Evolutionary conservation across 2,329 filamentous ascomycete species (phyloP).

Genomic region (Phyllosticta ampelicida): DNA sequence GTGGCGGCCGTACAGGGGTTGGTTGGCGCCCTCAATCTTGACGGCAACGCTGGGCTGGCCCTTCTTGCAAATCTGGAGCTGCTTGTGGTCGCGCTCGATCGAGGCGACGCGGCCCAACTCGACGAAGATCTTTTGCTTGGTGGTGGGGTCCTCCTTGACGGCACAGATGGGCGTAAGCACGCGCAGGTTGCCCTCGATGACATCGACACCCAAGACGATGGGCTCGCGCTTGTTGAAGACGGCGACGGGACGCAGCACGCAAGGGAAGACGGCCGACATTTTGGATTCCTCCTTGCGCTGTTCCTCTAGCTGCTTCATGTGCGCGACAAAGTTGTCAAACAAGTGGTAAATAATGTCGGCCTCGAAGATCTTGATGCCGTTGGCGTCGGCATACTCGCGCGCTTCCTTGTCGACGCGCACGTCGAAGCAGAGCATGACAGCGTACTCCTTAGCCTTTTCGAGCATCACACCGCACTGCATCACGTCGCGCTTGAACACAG

Average conservation of each 20-base stretch:
- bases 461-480: slow-evolving; percentile 91
- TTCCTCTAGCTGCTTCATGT: slow-evolving; percentile 78
- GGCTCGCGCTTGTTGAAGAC: slow-evolving; percentile 98
- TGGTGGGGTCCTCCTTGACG: slow-evolving; percentile 69
- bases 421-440: slow-evolving; percentile 99
- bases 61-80: slow-evolving; percentile 83
- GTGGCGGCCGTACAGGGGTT: slow-evolving; percentile 89
- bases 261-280: slow-evolving; percentile 92
- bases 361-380: slow-evolving; percentile 95
- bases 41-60: slow-evolving; percentile 94
- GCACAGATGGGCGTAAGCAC: slow-evolving; percentile 84
- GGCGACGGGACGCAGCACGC: slow-evolving; percentile 76
- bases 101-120: slow-evolving; percentile 85
- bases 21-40: slow-evolving; percentile 91
- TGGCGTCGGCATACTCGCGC: slow-evolving; percentile 77
- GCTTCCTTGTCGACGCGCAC: slow-evolving; percentile 99
- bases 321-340: slow-evolving; percentile 91
- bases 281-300: slow-evolving; percentile 96
- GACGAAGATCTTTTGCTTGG: slow-evolving; percentile 74
- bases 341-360: slow-evolving; percentile 99
- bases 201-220: slow-evolving; percentile 92
- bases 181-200: slow-evolving; percentile 76
- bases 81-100: slow-evolving; percentile 97
- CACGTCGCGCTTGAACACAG: slow-evolving; percentile 95
- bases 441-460: slow-evolving; percentile 87